Evolutionary conservation across 2,329 filamentous ascomycete genomes (phyloP).

Genomic region (Penicillium paneum): DNA sequence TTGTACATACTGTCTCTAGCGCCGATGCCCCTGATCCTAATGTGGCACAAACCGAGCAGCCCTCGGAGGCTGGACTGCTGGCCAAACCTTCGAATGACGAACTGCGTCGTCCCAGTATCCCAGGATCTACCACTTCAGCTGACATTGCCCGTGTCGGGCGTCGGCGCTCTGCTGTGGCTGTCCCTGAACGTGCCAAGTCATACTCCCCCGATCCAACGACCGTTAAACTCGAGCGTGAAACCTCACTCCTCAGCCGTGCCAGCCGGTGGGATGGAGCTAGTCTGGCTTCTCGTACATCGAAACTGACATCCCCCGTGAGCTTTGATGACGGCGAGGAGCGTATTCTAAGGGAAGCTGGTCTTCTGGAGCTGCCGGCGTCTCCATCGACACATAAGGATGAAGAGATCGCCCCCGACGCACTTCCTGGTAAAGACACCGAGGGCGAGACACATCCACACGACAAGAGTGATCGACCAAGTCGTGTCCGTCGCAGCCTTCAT

Average conservation of each 20-base stretch:
- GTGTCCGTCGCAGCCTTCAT: conserved; percentile 80
- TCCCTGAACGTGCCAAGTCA: conserved; percentile 30
- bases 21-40: conserved; percentile 21
- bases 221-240: conserved; percentile 34
- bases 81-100: conserved; percentile 24
- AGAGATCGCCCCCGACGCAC: conserved; percentile 42
- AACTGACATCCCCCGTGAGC: conserved; percentile 34
- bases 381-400: conserved; percentile 43
- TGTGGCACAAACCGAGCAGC: conserved; percentile 16
- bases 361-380: conserved; percentile 52
- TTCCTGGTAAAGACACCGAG: conserved; percentile 42
- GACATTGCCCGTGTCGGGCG: conserved; percentile 29
- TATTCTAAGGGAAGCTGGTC: conserved; percentile 64
- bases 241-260: conserved; percentile 38
- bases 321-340: conserved; percentile 66
- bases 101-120: conserved; percentile 32
- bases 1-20: conserved; percentile 21
- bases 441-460: conserved; percentile 30
- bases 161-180: conserved; percentile 26
- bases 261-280: conserved; percentile 38
- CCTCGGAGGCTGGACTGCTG: conserved; percentile 17
- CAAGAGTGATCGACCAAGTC: conserved; percentile 56
- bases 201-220: conserved; percentile 24
- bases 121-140: conserved; percentile 32
- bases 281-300: conserved; percentile 34